These are phyloP conservation scores for Helianthus annuus DNA, from an alignment of 129 eudicot genomes.

Conservation along the genomic window DNA sequence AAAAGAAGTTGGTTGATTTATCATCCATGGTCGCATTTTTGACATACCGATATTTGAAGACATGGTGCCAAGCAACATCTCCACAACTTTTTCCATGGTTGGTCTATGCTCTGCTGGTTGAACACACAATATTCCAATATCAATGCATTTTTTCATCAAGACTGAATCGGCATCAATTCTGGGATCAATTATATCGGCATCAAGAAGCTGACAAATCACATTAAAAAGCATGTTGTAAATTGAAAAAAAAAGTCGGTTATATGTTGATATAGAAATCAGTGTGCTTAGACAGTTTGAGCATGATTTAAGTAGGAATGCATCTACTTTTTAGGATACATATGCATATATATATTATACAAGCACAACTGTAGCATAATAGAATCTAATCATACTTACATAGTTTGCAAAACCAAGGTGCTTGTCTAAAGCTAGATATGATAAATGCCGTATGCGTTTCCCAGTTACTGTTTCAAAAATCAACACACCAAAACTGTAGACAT, in stretches of 20 bases:
- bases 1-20: too few species aligned
- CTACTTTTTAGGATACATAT: background rate
- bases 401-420: too few species aligned
- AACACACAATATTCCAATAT: slow-evolving; percentile 5
- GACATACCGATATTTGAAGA: background rate
- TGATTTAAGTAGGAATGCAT: background rate
- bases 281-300: background rate
- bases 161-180: background rate
- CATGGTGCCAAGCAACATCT: background rate
- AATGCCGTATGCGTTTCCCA: background rate
- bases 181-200: slow-evolving; percentile 10
- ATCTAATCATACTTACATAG: slow-evolving; percentile 8
- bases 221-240: background rate
- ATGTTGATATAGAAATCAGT: background rate
- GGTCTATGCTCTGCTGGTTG: background rate
- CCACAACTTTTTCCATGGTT: slow-evolving; percentile 12
- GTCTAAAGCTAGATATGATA: too few species aligned
- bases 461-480: background rate
- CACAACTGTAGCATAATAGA: background rate
- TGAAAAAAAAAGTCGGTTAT: background rate
- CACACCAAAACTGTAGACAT: background rate
- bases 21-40: background rate
- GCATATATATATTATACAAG: background rate
- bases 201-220: too few species aligned
- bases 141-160: background rate